Base-by-base conservation (phyloP, 2,329 filamentous ascomycete genomes). In the Sporothrix euskadiensis region DNA sequence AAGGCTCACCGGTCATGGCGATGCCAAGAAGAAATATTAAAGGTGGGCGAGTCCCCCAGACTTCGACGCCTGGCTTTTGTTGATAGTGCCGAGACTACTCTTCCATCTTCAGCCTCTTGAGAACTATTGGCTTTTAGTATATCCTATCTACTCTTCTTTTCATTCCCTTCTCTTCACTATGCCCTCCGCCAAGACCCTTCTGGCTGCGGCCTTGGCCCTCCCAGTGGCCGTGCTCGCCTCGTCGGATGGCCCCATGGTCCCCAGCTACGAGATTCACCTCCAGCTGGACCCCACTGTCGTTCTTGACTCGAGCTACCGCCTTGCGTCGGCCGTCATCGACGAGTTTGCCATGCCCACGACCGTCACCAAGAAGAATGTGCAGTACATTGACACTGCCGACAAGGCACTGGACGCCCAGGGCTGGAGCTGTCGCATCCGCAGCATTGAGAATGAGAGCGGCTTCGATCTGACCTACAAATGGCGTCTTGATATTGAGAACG, bases 381-480 rank as follows among this genome's bases (percentile, higher is more conserved):
- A 82, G 73, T 83, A 81, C 76, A 77, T 82, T 56, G 81, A 83
- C 75, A 82, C 77, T 30, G 73, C 74, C 72, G 16, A 63, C 61
- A 73, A 81, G 74, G 78, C 81, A 5, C 77, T 82, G 71, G 80
- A 81, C 76, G 78, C 75, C 47, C 75, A 78, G 44, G 80, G 79
- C 69, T 83, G 81, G 81, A 81, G 77, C 73, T 77, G 77, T 22
- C 81, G 81, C 69, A 81, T 83, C 72, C 81, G 81, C 75, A 82
- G 81, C 71, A 78, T 72, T 5, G 80, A 82, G 74, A 78, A 76
- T 68, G 76, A 80, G 52, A 71, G 73, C 56, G 77, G 78, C 22
- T 80, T 81, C 65, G 81, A 82, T 76, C 75, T 82, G n/a, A 83
- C 81, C 4, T 83, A 82, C 77, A 83, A 83, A 77, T 82, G 81